Evolutionary conservation across 1,284 basidiomycete species (phyloP).

Genomic region (Erythrobasidium hasegawianum): DNA sequence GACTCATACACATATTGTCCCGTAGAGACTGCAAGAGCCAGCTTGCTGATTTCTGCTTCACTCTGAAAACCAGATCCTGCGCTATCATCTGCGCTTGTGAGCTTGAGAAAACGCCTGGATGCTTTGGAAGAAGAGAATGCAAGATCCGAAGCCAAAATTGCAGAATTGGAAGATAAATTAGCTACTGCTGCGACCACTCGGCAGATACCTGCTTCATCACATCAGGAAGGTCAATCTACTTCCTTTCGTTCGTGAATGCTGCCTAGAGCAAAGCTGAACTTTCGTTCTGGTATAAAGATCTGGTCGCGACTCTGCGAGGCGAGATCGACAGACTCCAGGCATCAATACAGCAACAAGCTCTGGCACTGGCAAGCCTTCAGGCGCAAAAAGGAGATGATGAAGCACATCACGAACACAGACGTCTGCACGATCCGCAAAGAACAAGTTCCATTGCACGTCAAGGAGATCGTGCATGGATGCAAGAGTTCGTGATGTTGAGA

Average conservation of each 20-base stretch:
- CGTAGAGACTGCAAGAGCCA: too few relatives aligned
- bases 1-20: background rate
- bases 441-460: background rate
- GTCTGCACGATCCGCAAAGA: too few relatives aligned
- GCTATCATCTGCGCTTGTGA: conserved; percentile 18
- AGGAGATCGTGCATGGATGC: conserved; percentile 10
- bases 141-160: conserved; percentile 35
- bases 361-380: conserved; percentile 9
- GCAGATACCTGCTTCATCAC: background rate
- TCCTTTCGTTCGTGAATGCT: too few relatives aligned
- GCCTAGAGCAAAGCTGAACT: too few relatives aligned
- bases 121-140: conserved; percentile 42
- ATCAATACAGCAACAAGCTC: conserved; percentile 9
- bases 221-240: conserved; percentile 19
- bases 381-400: background rate
- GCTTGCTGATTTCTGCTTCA: too few relatives aligned
- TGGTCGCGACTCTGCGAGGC: conserved; percentile 10
- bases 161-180: conserved; percentile 39
- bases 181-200: background rate
- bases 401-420: background rate
- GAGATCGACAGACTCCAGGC: conserved; percentile 17
- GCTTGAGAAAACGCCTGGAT: conserved; percentile 31
- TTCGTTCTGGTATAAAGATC: too few relatives aligned
- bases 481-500: conserved; percentile 34
- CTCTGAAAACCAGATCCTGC: conserved; percentile 32